Conservation (phyloP, 495 filamentous ascomycete species). For the Penicillium roqueforti region DNA sequence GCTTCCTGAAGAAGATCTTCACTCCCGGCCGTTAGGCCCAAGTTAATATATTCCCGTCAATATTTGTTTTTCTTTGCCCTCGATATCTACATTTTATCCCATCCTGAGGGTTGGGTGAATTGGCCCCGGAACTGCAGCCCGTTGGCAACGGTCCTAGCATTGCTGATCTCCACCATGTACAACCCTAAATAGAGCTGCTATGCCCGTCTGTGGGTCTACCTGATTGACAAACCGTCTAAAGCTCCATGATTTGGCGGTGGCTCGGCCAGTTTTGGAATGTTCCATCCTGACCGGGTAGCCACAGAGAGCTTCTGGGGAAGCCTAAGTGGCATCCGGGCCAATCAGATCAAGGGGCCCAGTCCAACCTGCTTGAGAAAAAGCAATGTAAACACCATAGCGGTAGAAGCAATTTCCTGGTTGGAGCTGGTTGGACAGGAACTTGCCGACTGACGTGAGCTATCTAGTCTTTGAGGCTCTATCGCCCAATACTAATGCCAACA, state of each 20-base stretch:
- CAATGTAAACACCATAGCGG: slow-evolving; percentile 2
- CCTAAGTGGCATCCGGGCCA: slow-evolving; percentile 18
- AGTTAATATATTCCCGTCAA: neutral
- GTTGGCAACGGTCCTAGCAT: slow-evolving; percentile 3
- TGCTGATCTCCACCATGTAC: slow-evolving; percentile 3
- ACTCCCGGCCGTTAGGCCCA: neutral
- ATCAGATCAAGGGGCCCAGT: neutral
- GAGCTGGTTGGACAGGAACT: neutral
- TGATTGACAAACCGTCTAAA: slow-evolving; percentile 1
- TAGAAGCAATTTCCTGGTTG: neutral
- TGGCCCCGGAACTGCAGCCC: slow-evolving; percentile 1
- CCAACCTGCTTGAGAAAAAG: slow-evolving; percentile 16
- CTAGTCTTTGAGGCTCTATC: slow-evolving; percentile 4
- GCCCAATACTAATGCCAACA: neutral
- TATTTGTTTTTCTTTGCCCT: neutral
- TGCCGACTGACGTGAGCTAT: slow-evolving; percentile 15
- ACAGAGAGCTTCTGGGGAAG: slow-evolving; percentile 20
- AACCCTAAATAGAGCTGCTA: slow-evolving; percentile 10
- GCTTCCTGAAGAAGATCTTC: slow-evolving; percentile 4
- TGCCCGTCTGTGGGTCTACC: slow-evolving; percentile 2
- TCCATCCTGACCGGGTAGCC: slow-evolving; percentile 25
- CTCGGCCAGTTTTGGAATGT: slow-evolving; percentile 21
- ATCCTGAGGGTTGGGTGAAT: neutral
- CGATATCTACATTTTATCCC: neutral
- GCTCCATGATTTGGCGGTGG: slow-evolving; percentile 9